A percentile compares a stretch with the other conserved stretches of the same genome.
Evolutionary conservation across 2,329 filamentous ascomycete genomes (phyloP).

Genomic region (Aspergillus vadensis): DNA sequence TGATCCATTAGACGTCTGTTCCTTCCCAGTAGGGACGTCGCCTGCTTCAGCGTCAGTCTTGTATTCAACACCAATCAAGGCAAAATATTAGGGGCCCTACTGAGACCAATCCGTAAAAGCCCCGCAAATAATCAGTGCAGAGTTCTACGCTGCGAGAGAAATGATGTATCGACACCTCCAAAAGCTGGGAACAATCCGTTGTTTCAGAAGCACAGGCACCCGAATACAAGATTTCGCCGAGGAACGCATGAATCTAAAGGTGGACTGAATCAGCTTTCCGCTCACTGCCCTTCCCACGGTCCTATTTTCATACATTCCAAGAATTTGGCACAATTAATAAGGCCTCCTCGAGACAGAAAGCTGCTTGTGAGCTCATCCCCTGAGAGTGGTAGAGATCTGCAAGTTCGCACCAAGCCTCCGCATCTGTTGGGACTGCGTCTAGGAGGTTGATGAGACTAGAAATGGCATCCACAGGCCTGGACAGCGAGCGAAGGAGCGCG

Average conservation of each 20-base stretch:
- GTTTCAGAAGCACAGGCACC: conserved; percentile 47
- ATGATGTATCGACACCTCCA: conserved; percentile 75
- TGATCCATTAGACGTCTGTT: conserved; percentile 18
- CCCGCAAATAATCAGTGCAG: conserved; percentile 87
- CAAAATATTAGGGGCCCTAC: conserved; percentile 48
- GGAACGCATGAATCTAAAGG: conserved; percentile 74
- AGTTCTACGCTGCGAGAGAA: conserved; percentile 91
- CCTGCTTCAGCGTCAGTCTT: conserved; percentile 22
- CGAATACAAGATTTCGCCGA: conserved; percentile 82
- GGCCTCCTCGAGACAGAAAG: conserved; percentile 89
- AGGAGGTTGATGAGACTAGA: conserved; percentile 72
- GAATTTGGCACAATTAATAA: conserved; percentile 84
- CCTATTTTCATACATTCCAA: conserved; percentile 73
- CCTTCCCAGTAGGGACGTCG: conserved; percentile 30
- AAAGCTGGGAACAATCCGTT: conserved; percentile 48
- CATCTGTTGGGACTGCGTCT: conserved; percentile 83
- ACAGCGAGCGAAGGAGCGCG: conserved; percentile 75
- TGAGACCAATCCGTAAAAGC: conserved; percentile 87
- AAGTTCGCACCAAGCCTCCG: conserved; percentile 90
- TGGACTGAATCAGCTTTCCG: conserved; percentile 11
- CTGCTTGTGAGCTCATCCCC: conserved; percentile 76
- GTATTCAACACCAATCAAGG: neutral
- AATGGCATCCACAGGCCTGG: conserved; percentile 71
- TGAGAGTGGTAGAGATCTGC: conserved; percentile 81
- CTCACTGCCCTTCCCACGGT: neutral